Conservation (phyloP, 345 rosid species). For the Populus alba region DNA sequence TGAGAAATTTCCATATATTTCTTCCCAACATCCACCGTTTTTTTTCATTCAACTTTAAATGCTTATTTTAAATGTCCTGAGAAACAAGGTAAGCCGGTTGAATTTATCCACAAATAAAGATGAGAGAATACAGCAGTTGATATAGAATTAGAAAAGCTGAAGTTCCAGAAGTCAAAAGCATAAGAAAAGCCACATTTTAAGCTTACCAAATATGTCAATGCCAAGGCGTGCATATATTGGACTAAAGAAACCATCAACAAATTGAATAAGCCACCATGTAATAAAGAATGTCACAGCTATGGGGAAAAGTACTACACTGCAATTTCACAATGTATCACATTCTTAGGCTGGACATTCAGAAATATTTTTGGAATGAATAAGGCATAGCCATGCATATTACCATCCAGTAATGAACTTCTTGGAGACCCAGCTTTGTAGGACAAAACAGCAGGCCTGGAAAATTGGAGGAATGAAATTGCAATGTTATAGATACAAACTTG, state of each 20-base stretch:
- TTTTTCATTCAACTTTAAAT: no score
- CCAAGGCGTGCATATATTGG: conserved; percentile 63
- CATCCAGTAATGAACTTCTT: conserved; percentile 83
- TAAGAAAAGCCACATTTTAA: not conserved
- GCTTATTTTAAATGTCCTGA: no score
- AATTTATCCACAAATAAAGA: no score
- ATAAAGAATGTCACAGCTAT: conserved; percentile 66
- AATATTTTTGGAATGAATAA: conserved; percentile 1
- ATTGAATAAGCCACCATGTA: conserved; percentile 74
- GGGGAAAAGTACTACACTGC: conserved; percentile 75
- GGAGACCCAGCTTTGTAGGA: conserved; percentile 70
- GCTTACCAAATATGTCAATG: conserved; percentile 58
- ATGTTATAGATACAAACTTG: conserved; percentile 5
- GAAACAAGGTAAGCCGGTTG: no score
- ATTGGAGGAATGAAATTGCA: conserved; percentile 4
- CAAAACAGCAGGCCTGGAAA: conserved; percentile 64
- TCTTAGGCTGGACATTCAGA: conserved; percentile 24
- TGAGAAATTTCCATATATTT: no score
- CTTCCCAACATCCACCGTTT: no score
- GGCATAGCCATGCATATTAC: conserved; percentile 30
- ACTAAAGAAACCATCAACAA: conserved; percentile 75
- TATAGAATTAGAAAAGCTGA: no score
- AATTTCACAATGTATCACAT: conserved; percentile 17
- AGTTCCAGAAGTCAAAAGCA: no score
- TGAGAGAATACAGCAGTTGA: no score